Evolutionary conservation across 352 stramenopile genomes (phyloP).

Genomic region (Phytophthora palmivora): DNA sequence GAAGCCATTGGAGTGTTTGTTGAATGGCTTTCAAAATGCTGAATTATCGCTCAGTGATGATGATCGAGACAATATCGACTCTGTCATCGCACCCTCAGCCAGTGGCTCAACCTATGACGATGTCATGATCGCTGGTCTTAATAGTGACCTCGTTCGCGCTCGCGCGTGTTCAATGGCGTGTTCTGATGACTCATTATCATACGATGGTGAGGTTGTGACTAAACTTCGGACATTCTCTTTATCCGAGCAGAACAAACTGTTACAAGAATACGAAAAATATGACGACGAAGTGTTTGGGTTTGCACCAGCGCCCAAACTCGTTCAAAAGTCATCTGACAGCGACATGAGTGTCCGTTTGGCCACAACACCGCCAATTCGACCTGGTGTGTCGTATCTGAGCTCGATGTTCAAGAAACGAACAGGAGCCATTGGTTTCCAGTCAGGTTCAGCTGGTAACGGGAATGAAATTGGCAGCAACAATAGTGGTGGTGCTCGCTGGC

Average conservation of each 20-base stretch:
- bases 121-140: slow-evolving; percentile 59
- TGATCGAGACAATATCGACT: slow-evolving; percentile 38
- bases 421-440: slow-evolving; percentile 42
- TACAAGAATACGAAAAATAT: slow-evolving; percentile 72
- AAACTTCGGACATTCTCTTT: slow-evolving; percentile 62
- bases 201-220: slow-evolving; percentile 44
- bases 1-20: slow-evolving; percentile 66
- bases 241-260: slow-evolving; percentile 48
- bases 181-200: slow-evolving; percentile 53
- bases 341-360: slow-evolving; percentile 48
- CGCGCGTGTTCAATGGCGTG: slow-evolving; percentile 64
- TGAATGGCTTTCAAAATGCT: slow-evolving; percentile 51
- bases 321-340: slow-evolving; percentile 51
- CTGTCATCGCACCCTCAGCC: slow-evolving; percentile 44
- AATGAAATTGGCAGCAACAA: slow-evolving; percentile 43
- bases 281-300: slow-evolving; percentile 79
- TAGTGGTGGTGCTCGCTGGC: slow-evolving; percentile 43
- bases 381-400: slow-evolving; percentile 39
- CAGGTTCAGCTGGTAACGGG: slow-evolving; percentile 43
- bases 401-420: slow-evolving; percentile 55
- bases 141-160: slow-evolving; percentile 72
- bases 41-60: slow-evolving; percentile 43
- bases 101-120: slow-evolving; percentile 59
- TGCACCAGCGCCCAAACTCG: slow-evolving; percentile 20
- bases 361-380: slow-evolving; percentile 61